A percentile compares a stretch with the other conserved stretches of the same genome.
These are phyloP conservation scores for Mycosarcoma maydis DNA, from an alignment of 1,284 basidiomycete genomes.

Conservation along the genomic window DNA sequence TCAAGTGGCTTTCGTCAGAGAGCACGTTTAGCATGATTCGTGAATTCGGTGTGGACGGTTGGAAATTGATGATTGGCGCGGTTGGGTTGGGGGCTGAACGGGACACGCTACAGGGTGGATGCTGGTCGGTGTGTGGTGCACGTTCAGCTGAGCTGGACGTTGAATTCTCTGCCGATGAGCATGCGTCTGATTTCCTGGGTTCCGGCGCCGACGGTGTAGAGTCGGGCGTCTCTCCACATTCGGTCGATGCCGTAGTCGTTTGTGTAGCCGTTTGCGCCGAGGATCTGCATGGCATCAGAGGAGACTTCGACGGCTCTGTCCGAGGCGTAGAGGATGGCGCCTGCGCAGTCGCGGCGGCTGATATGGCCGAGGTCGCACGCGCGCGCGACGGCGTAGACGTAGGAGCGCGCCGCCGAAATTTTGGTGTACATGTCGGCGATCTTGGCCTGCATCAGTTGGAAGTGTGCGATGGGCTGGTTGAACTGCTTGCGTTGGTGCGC, in stretches of 20 bases:
- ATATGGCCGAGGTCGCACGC: conserved; percentile 54
- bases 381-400: conserved; percentile 83
- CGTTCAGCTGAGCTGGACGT: conserved; percentile 8
- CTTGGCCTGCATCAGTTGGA: conserved; percentile 93
- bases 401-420: conserved; percentile 84
- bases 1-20: too few species aligned
- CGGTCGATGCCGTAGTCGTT: conserved; percentile 52
- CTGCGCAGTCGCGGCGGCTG: conserved; percentile 70
- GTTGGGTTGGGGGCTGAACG: too few species aligned
- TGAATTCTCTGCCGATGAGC: conserved; percentile 58
- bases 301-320: conserved; percentile 56
- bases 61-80: too few species aligned
- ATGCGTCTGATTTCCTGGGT: conserved; percentile 62
- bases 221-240: conserved; percentile 52
- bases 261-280: conserved; percentile 57
- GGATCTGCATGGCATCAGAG: conserved; percentile 55
- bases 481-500: conserved; percentile 92
- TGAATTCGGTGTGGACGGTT: too few species aligned
- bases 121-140: too few species aligned
- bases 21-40: too few species aligned
- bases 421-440: conserved; percentile 92
- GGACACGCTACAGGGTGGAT: too few species aligned
- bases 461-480: conserved; percentile 83
- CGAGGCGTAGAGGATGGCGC: conserved; percentile 51
- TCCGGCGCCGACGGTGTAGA: conserved; percentile 60